Conservation (phyloP, 1,284 basidiomycete species). For the Ustilago loliicola region DNA sequence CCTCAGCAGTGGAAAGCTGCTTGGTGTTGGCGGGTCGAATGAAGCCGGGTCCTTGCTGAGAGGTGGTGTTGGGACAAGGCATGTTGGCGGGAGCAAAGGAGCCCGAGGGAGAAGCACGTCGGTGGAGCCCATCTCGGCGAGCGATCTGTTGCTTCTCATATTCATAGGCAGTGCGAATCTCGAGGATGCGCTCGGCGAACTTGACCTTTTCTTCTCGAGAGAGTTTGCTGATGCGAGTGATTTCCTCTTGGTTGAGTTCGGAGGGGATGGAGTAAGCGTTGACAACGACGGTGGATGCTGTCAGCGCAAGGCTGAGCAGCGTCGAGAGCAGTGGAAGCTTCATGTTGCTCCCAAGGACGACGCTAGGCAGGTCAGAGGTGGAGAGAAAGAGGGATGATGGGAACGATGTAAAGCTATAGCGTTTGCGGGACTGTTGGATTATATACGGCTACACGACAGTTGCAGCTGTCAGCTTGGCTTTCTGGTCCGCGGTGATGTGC, state of each 20-base stretch:
- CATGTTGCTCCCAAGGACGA: constrained; percentile 14
- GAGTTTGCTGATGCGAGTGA: constrained; percentile 36
- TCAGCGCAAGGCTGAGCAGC: constrained; percentile 21
- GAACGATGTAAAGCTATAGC: too few species aligned
- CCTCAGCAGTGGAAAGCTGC: constrained; percentile 48
- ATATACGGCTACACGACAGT: not conserved
- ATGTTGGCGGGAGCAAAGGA: constrained; percentile 57
- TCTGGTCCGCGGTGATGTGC: constrained; percentile 6
- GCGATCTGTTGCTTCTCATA: constrained; percentile 26
- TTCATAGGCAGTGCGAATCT: constrained; percentile 41
- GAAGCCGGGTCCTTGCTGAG: constrained; percentile 50
- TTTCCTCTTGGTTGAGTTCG: constrained; percentile 26
- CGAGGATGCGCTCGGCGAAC: constrained; percentile 37
- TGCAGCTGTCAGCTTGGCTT: not conserved
- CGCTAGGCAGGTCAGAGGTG: not conserved
- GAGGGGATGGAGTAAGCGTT: constrained; percentile 29
- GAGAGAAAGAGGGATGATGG: not conserved
- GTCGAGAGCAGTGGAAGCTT: constrained; percentile 23
- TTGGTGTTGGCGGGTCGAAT: constrained; percentile 57
- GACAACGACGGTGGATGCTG: constrained; percentile 1
- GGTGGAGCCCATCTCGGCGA: constrained; percentile 10
- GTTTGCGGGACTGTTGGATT: not conserved
- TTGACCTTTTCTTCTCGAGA: constrained; percentile 22
- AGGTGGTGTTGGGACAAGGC: constrained; percentile 53
- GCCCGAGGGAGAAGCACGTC: constrained; percentile 53